A percentile compares a stretch with the other conserved stretches of the same genome.
These are phyloP conservation scores for Coleophoma cylindrospora DNA, from an alignment of 2,329 filamentous ascomycete species.

Conservation along the genomic window DNA sequence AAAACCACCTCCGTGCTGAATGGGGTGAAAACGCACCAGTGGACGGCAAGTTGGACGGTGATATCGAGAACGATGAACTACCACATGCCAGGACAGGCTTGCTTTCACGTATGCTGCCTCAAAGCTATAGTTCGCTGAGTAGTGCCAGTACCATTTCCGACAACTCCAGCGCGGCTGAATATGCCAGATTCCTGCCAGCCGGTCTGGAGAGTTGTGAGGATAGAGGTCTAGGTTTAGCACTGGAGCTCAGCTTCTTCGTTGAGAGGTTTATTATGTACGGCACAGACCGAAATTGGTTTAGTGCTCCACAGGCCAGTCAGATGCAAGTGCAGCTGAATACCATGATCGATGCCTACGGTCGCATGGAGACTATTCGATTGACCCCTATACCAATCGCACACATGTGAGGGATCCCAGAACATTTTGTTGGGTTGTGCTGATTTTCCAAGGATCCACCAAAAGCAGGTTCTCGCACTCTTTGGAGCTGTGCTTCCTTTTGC, in stretches of 20 bases:
- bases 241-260: conserved; percentile 1
- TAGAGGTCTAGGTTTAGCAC: not conserved
- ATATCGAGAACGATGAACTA: not conserved
- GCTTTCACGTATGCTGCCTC: not conserved
- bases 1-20: not conserved
- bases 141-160: not conserved
- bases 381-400: not conserved
- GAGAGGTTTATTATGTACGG: not conserved
- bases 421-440: not conserved
- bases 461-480: not conserved
- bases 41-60: not conserved
- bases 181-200: not conserved
- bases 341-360: not conserved
- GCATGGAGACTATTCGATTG: conserved; percentile 1
- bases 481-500: not conserved
- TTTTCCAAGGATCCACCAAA: not conserved
- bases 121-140: not conserved
- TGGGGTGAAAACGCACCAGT: not conserved
- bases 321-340: not conserved
- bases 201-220: not conserved
- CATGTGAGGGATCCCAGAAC: not conserved
- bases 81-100: not conserved
- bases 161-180: not conserved
- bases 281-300: not conserved
- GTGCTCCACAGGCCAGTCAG: not conserved